A percentile compares a stretch with the other conserved stretches of the same genome.
Conservation (phyloP, 495 filamentous ascomycete genomes). For the Choiromyces venosus region DNA sequence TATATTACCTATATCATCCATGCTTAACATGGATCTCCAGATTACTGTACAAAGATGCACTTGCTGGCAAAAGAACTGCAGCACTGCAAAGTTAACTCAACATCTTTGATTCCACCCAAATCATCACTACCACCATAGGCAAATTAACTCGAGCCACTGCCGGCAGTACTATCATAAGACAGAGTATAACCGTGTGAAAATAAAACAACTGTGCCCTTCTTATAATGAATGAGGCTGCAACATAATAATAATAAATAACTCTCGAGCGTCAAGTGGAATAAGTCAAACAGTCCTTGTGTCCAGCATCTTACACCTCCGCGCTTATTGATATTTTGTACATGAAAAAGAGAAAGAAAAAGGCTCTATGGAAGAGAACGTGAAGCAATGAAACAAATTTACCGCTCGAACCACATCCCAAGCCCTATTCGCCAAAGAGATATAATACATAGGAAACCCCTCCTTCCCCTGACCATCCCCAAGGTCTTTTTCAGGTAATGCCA, state of each 20-base stretch:
- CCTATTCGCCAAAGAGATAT: background rate
- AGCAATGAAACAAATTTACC: background rate
- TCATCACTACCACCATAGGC: background rate
- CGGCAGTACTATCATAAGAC: background rate
- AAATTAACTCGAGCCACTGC: background rate
- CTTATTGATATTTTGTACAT: background rate
- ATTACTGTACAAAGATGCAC: background rate
- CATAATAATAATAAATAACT: background rate
- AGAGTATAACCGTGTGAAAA: background rate
- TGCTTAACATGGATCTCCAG: background rate
- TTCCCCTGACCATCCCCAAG: background rate
- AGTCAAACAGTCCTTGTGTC: background rate
- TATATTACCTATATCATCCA: background rate
- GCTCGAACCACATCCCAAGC: background rate
- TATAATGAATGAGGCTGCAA: background rate
- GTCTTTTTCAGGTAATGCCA: background rate
- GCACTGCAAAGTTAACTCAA: background rate
- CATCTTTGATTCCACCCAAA: background rate
- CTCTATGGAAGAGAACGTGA: background rate
- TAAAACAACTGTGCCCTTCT: background rate
- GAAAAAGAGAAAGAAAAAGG: background rate
- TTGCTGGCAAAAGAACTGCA: background rate
- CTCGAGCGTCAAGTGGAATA: background rate
- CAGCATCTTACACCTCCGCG: background rate
- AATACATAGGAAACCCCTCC: background rate